Percentiles rank a stretch among this genome's conserved stretches.
Conservation (phyloP, 1,284 basidiomycete genomes). For the Trichosporon sp. region DNA sequence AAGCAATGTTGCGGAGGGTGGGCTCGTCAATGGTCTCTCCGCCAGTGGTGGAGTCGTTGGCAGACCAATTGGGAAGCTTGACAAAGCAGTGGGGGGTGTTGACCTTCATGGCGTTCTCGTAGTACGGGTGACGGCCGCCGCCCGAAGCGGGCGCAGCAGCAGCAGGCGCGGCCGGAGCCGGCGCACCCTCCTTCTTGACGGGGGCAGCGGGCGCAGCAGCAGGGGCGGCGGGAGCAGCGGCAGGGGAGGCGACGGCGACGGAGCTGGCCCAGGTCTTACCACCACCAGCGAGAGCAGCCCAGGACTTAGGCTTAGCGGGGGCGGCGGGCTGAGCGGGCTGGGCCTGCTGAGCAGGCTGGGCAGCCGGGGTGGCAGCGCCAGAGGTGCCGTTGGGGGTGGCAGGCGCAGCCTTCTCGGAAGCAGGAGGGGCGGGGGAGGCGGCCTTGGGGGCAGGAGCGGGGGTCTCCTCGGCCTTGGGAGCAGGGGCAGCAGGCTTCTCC, state of each 20-base stretch:
- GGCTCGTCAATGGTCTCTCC: conserved; percentile 70
- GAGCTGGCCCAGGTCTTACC: conserved; percentile 16
- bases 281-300: conserved; percentile 13
- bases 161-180: conserved; percentile 34
- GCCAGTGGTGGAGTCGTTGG: conserved; percentile 63
- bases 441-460: conserved; percentile 55
- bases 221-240: conserved; percentile 33
- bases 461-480: conserved; percentile 41
- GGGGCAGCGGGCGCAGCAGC: conserved; percentile 30
- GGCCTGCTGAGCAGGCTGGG: conserved; percentile 40
- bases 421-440: conserved; percentile 39
- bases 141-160: conserved; percentile 32
- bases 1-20: conserved; percentile 65
- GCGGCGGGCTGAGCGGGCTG: conserved; percentile 23
- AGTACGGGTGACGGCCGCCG: conserved; percentile 58
- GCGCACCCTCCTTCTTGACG: conserved; percentile 20
- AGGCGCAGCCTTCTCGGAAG: conserved; percentile 14
- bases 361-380: conserved; percentile 38
- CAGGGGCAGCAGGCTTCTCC: conserved; percentile 32
- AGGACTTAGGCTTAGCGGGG: conserved; percentile 22
- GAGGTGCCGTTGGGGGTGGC: conserved; percentile 37
- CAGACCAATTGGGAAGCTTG: conserved; percentile 63
- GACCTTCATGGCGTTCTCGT: conserved; percentile 65
- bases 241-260: conserved; percentile 29
- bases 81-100: conserved; percentile 79